Base-by-base conservation (phyloP, 1,284 basidiomycete genomes). In the Ganoderma meredithae region DNA sequence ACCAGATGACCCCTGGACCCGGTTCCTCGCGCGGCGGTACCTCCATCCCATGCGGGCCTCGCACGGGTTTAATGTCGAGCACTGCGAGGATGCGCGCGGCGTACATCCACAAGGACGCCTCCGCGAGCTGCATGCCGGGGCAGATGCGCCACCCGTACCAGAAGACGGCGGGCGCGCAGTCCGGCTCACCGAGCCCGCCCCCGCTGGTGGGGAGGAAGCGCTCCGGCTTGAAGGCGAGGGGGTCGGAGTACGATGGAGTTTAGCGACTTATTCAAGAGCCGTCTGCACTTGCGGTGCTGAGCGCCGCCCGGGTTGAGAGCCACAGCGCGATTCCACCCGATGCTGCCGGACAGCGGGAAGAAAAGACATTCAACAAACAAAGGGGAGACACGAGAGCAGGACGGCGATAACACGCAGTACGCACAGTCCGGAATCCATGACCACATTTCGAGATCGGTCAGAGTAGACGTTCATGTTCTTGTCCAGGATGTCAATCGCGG, bases 161-260 rank as follows among this genome's bases (percentile, higher is more conserved):
- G 58, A 68, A 71, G n/a, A 64, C 62, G 15, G 61, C 60, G 71
- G 9, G 81, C 80, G 7, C 80, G 78, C 64, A 82, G 83, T 40
- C 62, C 31, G 22, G 49, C 40, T 68, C 55, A 36, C 47, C 10
- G 6, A 53, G 6, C 12, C 33, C 40, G 39, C 47, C 58, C 7
- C 13, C 52, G 27, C 52, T 27, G 2, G 13, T n/a, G 49, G 49
- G 49, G 6, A 80, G 60, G 71, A 82, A 84, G 12, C 83, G 80
- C 65, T 84, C 83, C 1, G 83, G 83, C 5, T 53, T 70, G 73
- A 84, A 86, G 10, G 63, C 67, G 10, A 81, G 75, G 3, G 84
- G 81, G 3, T 80, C 71, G 63, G 72, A 65, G 69, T 77, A 77
- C 68, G 10, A 31, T 65, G 2, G 67, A 39, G 55, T 55, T 65